Evolutionary conservation across 139 green algal genomes (phyloP).

Genomic region (Picochlorum sp.): DNA sequence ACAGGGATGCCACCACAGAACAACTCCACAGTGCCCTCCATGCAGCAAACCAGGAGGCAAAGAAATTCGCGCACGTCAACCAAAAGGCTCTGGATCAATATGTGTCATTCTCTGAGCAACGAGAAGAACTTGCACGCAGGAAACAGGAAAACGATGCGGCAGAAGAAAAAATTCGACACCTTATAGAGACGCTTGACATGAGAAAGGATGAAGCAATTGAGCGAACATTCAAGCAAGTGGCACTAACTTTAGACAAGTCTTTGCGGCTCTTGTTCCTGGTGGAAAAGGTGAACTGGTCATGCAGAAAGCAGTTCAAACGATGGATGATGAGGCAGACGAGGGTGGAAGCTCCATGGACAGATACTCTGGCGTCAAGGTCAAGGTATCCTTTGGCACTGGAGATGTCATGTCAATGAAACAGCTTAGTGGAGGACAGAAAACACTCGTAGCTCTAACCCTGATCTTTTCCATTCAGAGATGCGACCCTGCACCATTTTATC

Average conservation of each 20-base stretch:
- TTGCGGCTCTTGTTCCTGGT: constrained; percentile 78
- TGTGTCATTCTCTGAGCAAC: constrained; percentile 84
- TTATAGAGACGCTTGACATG: constrained; percentile 81
- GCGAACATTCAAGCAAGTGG: constrained; percentile 94
- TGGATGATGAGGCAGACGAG: constrained; percentile 18
- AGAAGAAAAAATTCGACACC: constrained; percentile 66
- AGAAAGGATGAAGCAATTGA: constrained; percentile 96
- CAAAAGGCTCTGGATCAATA: constrained; percentile 96
- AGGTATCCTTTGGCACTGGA: constrained; percentile 69
- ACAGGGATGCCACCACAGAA: constrained; percentile 29
- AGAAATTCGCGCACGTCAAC: constrained; percentile 81
- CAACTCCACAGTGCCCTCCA: constrained; percentile 64
- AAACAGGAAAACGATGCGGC: constrained; percentile 40
- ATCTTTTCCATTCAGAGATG: constrained; percentile 98
- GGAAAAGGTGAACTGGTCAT: constrained; percentile 74
- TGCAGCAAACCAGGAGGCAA: constrained; percentile 48
- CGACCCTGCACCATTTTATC: constrained; percentile 97
- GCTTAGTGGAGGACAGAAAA: constrained; percentile 95
- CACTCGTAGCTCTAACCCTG: constrained; percentile 91
- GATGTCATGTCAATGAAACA: constrained; percentile 83
- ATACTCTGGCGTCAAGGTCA: constrained; percentile 86
- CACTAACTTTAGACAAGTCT: constrained; percentile 93
- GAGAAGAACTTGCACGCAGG: constrained; percentile 56
- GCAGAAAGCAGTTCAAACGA: constrained; percentile 44
- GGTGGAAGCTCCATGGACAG: constrained; percentile 46